Conservation (phyloP, 345 rosid species). For the Linum trigynum region DNA sequence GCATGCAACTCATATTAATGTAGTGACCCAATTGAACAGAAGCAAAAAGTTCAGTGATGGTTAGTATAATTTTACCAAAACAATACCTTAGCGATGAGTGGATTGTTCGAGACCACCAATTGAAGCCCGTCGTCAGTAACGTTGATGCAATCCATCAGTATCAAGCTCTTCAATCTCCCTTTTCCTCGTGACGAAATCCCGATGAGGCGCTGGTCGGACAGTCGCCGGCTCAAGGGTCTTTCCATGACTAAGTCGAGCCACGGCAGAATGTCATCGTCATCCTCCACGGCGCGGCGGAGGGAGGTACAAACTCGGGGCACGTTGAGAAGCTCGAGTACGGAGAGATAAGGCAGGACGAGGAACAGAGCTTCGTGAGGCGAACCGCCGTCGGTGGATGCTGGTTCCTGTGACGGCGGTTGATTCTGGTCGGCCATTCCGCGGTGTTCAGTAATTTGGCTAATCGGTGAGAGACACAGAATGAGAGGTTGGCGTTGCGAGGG, state of each 20-base stretch:
- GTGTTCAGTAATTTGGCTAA: not conserved
- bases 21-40: not conserved
- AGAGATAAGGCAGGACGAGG: constrained; percentile 54
- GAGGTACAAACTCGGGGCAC: constrained; percentile 37
- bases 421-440: not conserved
- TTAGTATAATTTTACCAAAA: not conserved
- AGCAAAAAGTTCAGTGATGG: not conserved
- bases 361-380: constrained; percentile 49
- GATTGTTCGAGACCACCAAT: constrained; percentile 41
- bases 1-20: not conserved
- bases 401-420: no score
- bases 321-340: constrained; percentile 47
- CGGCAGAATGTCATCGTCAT: constrained; percentile 39
- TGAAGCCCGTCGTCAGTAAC: constrained; percentile 59
- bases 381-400: not conserved
- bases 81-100: constrained; percentile 56
- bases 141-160: constrained; percentile 33
- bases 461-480: no score
- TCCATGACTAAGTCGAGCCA: constrained; percentile 47
- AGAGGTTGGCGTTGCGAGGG: no score
- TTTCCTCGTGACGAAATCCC: constrained; percentile 38
- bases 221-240: constrained; percentile 32
- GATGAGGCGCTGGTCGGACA: constrained; percentile 40
- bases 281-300: constrained; percentile 39
- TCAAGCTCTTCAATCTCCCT: constrained; percentile 42